Evolutionary conservation across 805 yeast species (phyloP).

Genomic region (Pichia thaimueangensis): DNA sequence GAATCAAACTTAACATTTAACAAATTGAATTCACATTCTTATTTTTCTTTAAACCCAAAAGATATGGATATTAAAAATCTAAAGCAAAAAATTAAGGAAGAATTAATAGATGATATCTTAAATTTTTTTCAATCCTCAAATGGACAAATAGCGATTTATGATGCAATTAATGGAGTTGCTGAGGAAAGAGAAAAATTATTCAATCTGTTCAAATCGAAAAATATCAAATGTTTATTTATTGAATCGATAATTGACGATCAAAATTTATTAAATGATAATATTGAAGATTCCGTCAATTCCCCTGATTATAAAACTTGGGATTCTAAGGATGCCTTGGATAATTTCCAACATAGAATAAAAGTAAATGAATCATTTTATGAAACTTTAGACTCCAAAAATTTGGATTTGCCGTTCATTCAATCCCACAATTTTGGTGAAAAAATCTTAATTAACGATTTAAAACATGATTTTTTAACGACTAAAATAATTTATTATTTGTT

Average conservation of each 20-base stretch:
- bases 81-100: conserved; percentile 52
- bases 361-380: conserved; percentile 65
- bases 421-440: conserved; percentile 87
- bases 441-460: conserved; percentile 70
- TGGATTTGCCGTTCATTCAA: conserved; percentile 65
- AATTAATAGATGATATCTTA: conserved; percentile 64
- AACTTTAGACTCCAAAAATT: conserved; percentile 48
- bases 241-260: conserved; percentile 81
- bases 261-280: conserved; percentile 61
- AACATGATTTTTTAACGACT: conserved; percentile 82
- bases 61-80: conserved; percentile 41
- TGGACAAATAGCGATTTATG: conserved; percentile 95
- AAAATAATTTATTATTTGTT: conserved; percentile 87
- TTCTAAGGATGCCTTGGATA: conserved; percentile 63
- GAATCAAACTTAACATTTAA: conserved; percentile 4
- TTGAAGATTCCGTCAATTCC: conserved; percentile 77
- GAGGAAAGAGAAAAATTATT: conserved; percentile 57
- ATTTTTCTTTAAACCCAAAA: conserved; percentile 52
- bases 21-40: conserved; percentile 60
- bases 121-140: conserved; percentile 64
- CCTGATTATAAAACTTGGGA: conserved; percentile 84
- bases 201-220: conserved; percentile 44
- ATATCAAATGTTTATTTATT: conserved; percentile 76
- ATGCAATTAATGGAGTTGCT: conserved; percentile 83
- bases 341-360: conserved; percentile 68